phyloP scores from a whole-genome alignment of 352 stramenopile species.

The Phytophthora uliginosa region DNA sequence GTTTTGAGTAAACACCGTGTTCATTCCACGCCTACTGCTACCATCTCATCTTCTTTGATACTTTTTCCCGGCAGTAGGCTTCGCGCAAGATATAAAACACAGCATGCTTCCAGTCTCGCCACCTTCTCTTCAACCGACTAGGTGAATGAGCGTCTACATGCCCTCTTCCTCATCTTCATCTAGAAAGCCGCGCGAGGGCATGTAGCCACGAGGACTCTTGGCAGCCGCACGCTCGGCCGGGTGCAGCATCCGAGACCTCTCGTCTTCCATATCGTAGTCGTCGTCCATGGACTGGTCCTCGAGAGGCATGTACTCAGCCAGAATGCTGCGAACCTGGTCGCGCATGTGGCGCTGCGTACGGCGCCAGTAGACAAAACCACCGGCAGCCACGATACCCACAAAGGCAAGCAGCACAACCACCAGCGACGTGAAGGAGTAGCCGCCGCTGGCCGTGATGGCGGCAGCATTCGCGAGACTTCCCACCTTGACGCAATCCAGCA shows the following conservation, averaged over 20 bases:
- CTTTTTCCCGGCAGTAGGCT: conserved; percentile 8
- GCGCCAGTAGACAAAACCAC: conserved; percentile 93
- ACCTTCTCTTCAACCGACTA: conserved; percentile 5
- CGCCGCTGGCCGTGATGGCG: conserved; percentile 52
- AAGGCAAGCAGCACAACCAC: conserved; percentile 89
- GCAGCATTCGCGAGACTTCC: conserved; percentile 76
- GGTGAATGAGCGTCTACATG: conserved; percentile 45
- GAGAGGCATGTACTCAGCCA: conserved; percentile 98
- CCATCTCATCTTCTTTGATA: conserved; percentile 24
- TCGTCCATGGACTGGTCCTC: conserved; percentile 90
- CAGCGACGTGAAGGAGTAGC: conserved; percentile 88
- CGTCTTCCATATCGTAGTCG: conserved; percentile 67
- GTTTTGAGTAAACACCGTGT: conserved; percentile 31
- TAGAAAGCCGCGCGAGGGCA: conserved; percentile 88
- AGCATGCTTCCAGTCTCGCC: conserved; percentile 7
- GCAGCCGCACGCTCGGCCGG: conserved; percentile 73
- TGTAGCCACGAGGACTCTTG: conserved; percentile 88
- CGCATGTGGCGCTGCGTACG: conserved; percentile 95
- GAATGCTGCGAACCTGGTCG: conserved; percentile 95
- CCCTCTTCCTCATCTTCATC: conserved; percentile 85
- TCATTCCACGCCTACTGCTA: conserved; percentile 35
- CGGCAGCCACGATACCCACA: conserved; percentile 70
- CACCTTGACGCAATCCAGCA: conserved; percentile 79
- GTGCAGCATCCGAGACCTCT: conserved; percentile 65
- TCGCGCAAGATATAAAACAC: conserved; percentile 18